These are phyloP conservation scores for Cryptosporidium baileyi DNA, from an alignment of 169 alveolate genomes.

Conservation along the genomic window DNA sequence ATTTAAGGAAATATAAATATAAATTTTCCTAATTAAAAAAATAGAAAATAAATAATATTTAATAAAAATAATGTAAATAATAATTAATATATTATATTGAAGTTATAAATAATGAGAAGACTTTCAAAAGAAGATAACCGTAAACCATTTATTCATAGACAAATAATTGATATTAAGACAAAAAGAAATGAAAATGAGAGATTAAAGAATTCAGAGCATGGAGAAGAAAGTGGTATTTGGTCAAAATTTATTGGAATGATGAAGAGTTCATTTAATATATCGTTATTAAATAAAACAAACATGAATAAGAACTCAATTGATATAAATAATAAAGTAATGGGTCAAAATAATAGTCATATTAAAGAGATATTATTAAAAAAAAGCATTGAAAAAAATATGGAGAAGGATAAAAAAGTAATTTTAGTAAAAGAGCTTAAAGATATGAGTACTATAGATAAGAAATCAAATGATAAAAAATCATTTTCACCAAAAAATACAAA, in stretches of 20 bases:
- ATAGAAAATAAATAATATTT: too few relatives aligned
- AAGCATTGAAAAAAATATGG: background rate
- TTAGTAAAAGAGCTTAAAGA: background rate
- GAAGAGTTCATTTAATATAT: slow-evolving; percentile 37
- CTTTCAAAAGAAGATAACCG: slow-evolving; percentile 25
- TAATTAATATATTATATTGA: too few relatives aligned
- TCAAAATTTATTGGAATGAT: slow-evolving; percentile 41
- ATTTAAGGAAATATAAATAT: too few relatives aligned
- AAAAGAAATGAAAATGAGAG: slow-evolving; percentile 15
- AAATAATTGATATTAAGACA: slow-evolving; percentile 45
- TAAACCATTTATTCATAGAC: slow-evolving; percentile 34
- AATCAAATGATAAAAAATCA: background rate
- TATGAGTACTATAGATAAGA: background rate
- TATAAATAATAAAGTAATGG: background rate
- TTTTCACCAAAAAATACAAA: slow-evolving; percentile 9
- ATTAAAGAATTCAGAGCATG: background rate
- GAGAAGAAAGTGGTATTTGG: slow-evolving; percentile 57
- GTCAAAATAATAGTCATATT: background rate
- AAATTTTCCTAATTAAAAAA: too few relatives aligned
- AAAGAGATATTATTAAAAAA: slow-evolving; percentile 32
- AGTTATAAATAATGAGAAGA: slow-evolving; percentile 3
- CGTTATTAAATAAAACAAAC: background rate
- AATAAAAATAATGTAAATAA: too few relatives aligned
- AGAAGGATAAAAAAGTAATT: background rate
- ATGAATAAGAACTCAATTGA: too few relatives aligned